Base-by-base conservation (phyloP, 805 yeast species). In the Blastobotrys muscicola region DNA sequence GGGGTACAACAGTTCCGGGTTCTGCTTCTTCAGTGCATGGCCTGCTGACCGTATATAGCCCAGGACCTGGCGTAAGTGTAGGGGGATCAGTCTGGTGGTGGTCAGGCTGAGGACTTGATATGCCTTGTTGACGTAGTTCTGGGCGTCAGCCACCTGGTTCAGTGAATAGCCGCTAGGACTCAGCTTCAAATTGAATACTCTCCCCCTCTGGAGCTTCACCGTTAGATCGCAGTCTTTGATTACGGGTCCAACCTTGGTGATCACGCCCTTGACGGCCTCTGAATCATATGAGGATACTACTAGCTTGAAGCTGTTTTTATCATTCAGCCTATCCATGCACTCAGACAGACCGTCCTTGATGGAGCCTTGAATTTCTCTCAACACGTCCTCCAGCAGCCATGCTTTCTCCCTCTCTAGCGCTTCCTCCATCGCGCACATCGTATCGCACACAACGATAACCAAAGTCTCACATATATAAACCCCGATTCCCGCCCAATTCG, bases 151-250 rank as follows among this genome's bases (percentile, higher is more conserved):
- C 13, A 51, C 42, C 43, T 52, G 56, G 6, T 32, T 15, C 29
- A 52, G 39, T 12, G 48, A 33, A 13, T 30, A 43, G 34, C 37
- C 41, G 10, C 15, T 38, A 92, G 33, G 4, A 33, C 10, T 13
- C 14, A 45, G 43, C 34, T 36, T 44, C 15, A 51, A 29, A 20
- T 29, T 33, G 23, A 50, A 43, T 10, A 48, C 39, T 14, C 42
- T 39, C 20, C 49, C 51, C 10, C 34, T 36, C 33, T 46, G 34
- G 36, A 53, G 36, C 32, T 41, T 42, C 15, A 50, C 45, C 1
- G 36, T 38, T 26, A 53, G 33, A 20, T 53, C 57, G 13, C 23
- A n/a, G 13, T 46, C 47, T 8, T 26, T 29, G 23, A 51, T 26
- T 1, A 13, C 38, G 9, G 49, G 31, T 10, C 57, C 54, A 9